Conservation (phyloP, 768 basidiomycete genomes). For the Macrocybe gigantea region DNA sequence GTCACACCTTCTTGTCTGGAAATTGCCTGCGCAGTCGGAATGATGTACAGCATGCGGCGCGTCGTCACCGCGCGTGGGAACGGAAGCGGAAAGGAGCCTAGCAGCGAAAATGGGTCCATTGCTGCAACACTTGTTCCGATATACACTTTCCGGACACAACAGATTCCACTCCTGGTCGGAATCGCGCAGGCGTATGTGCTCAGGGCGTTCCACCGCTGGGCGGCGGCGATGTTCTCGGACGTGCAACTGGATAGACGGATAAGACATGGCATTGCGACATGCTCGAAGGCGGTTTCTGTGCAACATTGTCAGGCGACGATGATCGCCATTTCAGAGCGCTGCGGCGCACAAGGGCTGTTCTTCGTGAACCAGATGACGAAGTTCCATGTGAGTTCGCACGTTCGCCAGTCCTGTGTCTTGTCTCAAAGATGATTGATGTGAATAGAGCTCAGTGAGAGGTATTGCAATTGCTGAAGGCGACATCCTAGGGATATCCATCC, state of each 20-base stretch:
- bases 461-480: constrained; percentile 42
- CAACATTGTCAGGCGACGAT: constrained; percentile 10
- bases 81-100: constrained; percentile 7
- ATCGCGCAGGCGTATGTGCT: constrained; percentile 29
- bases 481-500: constrained; percentile 30
- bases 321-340: constrained; percentile 25
- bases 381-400: constrained; percentile 20
- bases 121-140: constrained; percentile 19
- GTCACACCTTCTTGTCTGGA: constrained; percentile 17
- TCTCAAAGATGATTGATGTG: too few species aligned
- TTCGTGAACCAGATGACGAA: constrained; percentile 26
- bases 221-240: constrained; percentile 21
- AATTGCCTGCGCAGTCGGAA: constrained; percentile 18
- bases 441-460: constrained; percentile 31
- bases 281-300: constrained; percentile 12
- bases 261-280: constrained; percentile 16
- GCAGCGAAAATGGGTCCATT: too few species aligned
- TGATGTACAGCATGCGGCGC: constrained; percentile 24
- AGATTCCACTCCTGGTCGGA: constrained; percentile 29
- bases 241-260: constrained; percentile 5
- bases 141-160: constrained; percentile 31
- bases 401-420: background rate
- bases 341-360: constrained; percentile 39
- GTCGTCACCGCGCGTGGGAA: constrained; percentile 8
- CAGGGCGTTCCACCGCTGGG: constrained; percentile 19